Percentiles rank a stretch among this genome's conserved stretches.
Conservation (phyloP, 2,329 filamentous ascomycete species). For the Triangularia verruculosa region DNA sequence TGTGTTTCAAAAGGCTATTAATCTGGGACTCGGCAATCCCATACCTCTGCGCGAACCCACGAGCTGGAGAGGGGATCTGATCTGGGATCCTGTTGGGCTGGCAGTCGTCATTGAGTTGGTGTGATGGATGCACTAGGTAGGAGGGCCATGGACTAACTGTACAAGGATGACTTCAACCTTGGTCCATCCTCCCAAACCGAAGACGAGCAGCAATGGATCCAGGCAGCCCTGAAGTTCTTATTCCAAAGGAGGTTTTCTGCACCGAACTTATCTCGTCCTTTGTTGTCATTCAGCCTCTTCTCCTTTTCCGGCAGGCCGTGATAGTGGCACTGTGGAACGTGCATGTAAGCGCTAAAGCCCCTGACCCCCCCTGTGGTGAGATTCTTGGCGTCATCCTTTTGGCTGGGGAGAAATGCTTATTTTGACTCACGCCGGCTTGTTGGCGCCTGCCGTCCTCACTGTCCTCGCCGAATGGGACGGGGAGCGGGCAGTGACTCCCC, state of each 20-base stretch:
- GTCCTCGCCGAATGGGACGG: not conserved
- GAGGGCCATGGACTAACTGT: too few relatives aligned
- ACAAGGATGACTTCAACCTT: too few relatives aligned
- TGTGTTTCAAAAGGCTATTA: too few relatives aligned
- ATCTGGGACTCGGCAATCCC: too few relatives aligned
- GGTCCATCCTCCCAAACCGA: too few relatives aligned
- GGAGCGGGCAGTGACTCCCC: not conserved
- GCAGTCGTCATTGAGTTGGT: too few relatives aligned
- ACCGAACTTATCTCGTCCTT: not conserved
- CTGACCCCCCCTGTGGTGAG: not conserved
- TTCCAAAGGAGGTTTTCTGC: not conserved
- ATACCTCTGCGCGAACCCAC: too few relatives aligned
- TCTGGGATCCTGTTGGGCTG: too few relatives aligned
- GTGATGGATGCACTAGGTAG: too few relatives aligned
- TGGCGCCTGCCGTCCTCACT: not conserved
- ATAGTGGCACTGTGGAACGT: not conserved
- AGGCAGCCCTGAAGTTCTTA: too few relatives aligned
- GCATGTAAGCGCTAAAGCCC: not conserved
- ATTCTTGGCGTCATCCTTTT: not conserved
- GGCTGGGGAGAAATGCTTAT: not conserved
- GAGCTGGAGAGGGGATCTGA: too few relatives aligned
- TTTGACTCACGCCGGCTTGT: not conserved
- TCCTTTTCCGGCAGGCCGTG: not conserved
- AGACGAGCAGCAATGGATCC: too few relatives aligned
- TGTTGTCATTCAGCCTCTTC: not conserved